Percentiles rank a stretch among this genome's conserved stretches.
Conservation (phyloP, 306 rosid genomes). For the Aeschynomene evenia region DNA sequence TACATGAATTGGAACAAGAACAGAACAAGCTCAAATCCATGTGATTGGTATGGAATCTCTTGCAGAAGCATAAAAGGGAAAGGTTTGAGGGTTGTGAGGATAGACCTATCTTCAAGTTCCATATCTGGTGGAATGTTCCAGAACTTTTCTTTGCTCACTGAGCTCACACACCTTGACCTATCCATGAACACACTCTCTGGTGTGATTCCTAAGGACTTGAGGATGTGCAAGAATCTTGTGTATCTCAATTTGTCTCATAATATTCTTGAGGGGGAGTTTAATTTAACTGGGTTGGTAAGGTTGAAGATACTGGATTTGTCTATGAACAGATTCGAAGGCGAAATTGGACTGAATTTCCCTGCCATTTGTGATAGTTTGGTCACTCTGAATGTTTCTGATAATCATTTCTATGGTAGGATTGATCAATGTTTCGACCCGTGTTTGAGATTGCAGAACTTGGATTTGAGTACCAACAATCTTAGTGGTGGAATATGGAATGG, state of each 20-base stretch:
- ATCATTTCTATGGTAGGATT: constrained; percentile 58
- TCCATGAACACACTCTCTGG: constrained; percentile 67
- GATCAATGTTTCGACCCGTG: constrained; percentile 59
- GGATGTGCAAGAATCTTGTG: constrained; percentile 50
- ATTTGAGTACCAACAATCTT: constrained; percentile 64
- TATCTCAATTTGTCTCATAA: constrained; percentile 74
- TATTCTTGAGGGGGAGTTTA: constrained; percentile 48
- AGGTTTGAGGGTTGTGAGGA: constrained; percentile 44
- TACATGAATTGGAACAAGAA: constrained; percentile 57
- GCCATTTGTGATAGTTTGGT: constrained; percentile 57
- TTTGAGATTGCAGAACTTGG: constrained; percentile 57
- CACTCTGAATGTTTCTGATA: constrained; percentile 58
- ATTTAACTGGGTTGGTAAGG: constrained; percentile 53
- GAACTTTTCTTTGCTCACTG: constrained; percentile 62
- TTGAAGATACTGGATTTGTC: constrained; percentile 65
- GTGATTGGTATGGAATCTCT: constrained; percentile 62
- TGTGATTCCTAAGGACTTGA: constrained; percentile 54
- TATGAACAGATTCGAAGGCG: constrained; percentile 56
- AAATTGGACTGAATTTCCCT: constrained; percentile 52
- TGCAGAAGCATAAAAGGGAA: constrained; percentile 37
- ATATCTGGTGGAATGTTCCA: constrained; percentile 54
- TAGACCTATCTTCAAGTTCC: constrained; percentile 42
- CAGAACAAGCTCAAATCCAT: constrained; percentile 49
- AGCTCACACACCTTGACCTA: constrained; percentile 65
- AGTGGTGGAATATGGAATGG: constrained; percentile 63